phyloP scores from a whole-genome alignment of 2,329 filamentous ascomycete species.

The Ophiostoma sp. region DNA sequence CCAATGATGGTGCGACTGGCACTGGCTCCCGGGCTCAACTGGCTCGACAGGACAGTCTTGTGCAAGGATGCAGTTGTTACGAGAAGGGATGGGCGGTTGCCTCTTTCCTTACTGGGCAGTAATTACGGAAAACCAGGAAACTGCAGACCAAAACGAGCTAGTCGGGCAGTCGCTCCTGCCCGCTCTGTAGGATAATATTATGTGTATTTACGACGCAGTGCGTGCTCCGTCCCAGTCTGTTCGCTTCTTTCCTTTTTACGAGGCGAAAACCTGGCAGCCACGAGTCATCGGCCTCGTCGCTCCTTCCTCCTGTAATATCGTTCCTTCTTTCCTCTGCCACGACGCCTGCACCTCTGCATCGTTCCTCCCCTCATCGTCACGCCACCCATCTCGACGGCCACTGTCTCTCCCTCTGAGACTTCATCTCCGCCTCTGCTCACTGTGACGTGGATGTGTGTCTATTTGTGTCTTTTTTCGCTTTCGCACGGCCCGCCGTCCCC shows the following conservation, averaged over 20 bases:
- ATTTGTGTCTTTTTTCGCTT: neutral
- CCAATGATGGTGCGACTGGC: neutral
- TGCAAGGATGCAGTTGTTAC: neutral
- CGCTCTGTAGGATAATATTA: neutral
- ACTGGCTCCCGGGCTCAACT: neutral
- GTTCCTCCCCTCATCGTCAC: too few relatives aligned
- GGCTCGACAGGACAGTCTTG: neutral
- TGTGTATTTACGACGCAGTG: neutral
- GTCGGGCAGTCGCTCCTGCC: slow-evolving; percentile 6
- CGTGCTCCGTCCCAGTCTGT: too few relatives aligned
- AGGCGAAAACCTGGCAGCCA: too few relatives aligned
- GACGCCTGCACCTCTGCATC: too few relatives aligned
- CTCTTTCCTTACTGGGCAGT: slow-evolving; percentile 8
- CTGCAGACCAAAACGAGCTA: neutral
- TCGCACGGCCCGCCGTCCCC: neutral
- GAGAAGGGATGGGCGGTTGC: neutral
- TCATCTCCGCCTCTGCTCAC: neutral
- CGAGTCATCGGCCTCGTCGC: too few relatives aligned
- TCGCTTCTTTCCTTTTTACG: too few relatives aligned
- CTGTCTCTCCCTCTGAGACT: neutral
- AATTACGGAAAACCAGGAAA: neutral
- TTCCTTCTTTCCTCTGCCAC: too few relatives aligned
- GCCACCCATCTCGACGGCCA: neutral
- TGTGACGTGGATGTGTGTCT: neutral
- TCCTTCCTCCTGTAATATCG: too few relatives aligned